Evolutionary conservation across 208 protist species (phyloP), one percentile per base, ranked within the genome.

Genomic region (Crithidia bombi): DNA sequence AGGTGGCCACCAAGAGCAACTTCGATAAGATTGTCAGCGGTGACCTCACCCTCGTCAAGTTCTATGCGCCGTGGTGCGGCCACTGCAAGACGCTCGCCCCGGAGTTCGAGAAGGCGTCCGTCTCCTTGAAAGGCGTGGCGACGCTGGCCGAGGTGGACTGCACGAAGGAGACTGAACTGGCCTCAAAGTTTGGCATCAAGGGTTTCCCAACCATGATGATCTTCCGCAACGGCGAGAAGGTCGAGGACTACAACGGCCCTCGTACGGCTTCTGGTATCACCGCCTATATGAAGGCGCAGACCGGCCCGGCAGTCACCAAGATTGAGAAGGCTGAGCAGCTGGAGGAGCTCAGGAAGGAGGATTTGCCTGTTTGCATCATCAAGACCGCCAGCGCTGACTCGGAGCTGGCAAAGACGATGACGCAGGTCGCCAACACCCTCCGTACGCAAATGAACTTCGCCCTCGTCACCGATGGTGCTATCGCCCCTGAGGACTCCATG

Each of bases 31-130:
- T 81, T 43, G 69, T 96, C 51, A 66, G 36, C 38, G 77, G 59
- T 6, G 83, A 87, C 25, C 52, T 95, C 3, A 75, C 80, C 11
- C 75, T 97, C 23, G 83, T 98, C 35, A 97, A 98, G 78, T 99
- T 98, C 74, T 98, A 95, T 56, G 90, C 92, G 28, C 93, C 94
- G 59, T 98, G 95, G 95, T 99, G 97, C 77, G 95, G 95, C 35
- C 95, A 98, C 83, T 99, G 97, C 87, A 92, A 97, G 69, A 94
- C 92, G 66, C 80, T 97, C 32, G 93, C 86, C 3, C 94, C 95
- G 19, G 91, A 96, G 72, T 96, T 81, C 61, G 76, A 82, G 46
- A 90, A 93, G 62, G 88, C 93, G 0, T 74, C 89, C 12, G 81
- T 83, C 0, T 54, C 78, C 15, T 75, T 95, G 47, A 56, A 72